Percentiles rank a stretch among this genome's conserved stretches.
These are phyloP conservation scores for Cercospora sp. DNA, from an alignment of 2,329 filamentous ascomycete species.

Conservation along the genomic window DNA sequence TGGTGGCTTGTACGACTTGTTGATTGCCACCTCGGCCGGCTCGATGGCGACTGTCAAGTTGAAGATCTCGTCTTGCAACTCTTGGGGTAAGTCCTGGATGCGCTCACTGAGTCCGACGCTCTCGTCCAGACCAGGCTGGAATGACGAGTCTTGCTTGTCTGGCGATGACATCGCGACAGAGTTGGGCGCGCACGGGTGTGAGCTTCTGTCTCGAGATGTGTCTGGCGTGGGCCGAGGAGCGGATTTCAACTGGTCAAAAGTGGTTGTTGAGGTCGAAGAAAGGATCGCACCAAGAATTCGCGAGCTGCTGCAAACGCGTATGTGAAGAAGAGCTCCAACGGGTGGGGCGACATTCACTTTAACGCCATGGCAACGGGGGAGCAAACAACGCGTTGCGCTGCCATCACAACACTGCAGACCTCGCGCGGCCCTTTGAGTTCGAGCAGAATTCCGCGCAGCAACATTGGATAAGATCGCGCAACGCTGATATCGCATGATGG, in stretches of 20 bases:
- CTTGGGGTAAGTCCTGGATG: constrained; percentile 1
- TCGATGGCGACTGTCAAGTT: neutral
- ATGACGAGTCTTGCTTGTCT: neutral
- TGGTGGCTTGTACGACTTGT: neutral
- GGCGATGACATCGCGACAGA: neutral
- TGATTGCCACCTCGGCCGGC: neutral
- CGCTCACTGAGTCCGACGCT: neutral
- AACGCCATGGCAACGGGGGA: neutral
- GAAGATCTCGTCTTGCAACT: constrained; percentile 14
- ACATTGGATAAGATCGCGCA: neutral
- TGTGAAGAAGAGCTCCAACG: neutral
- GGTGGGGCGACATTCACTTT: neutral
- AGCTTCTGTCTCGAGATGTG: neutral
- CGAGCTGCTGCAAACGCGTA: neutral
- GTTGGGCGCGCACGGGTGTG: neutral
- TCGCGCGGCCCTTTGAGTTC: neutral
- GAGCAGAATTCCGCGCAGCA: neutral
- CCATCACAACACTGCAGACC: neutral
- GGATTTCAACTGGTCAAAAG: neutral
- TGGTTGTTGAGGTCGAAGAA: neutral
- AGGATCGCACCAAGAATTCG: neutral
- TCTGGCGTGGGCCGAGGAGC: neutral
- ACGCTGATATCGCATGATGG: neutral
- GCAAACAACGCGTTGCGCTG: neutral
- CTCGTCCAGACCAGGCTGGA: neutral